phyloP scores from a whole-genome alignment of 2,329 filamentous ascomycete species.

The Chaetothyriales sp. region DNA sequence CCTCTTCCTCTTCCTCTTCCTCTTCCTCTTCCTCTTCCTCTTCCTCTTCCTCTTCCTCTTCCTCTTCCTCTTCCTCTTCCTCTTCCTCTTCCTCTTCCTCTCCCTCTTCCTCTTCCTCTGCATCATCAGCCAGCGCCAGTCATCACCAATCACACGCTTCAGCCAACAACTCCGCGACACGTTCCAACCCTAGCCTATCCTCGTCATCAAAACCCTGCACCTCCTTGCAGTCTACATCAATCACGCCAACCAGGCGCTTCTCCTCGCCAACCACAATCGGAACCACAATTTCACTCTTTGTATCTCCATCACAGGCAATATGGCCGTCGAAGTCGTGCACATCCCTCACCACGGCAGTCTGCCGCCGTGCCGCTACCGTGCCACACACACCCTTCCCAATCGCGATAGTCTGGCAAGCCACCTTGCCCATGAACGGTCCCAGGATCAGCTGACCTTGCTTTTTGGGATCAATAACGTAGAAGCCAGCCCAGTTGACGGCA shows the following conservation, averaged over 20 bases:
- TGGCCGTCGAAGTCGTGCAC: constrained; percentile 33
- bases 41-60: too few relatives aligned
- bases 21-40: too few relatives aligned
- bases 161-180: constrained; percentile 27
- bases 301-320: constrained; percentile 37
- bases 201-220: constrained; percentile 31
- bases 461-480: constrained; percentile 28
- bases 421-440: constrained; percentile 36
- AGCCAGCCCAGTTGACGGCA: constrained; percentile 37
- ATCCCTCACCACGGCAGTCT: constrained; percentile 32
- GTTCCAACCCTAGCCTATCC: constrained; percentile 31
- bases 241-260: constrained; percentile 35
- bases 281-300: constrained; percentile 37
- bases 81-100: too few relatives aligned
- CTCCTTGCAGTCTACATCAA: constrained; percentile 35
- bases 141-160: constrained; percentile 31
- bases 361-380: constrained; percentile 26
- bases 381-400: constrained; percentile 36
- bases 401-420: constrained; percentile 35
- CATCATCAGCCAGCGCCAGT: constrained; percentile 21
- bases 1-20: too few relatives aligned
- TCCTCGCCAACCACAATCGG: constrained; percentile 30
- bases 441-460: constrained; percentile 24
- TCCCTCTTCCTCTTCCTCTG: too few relatives aligned
- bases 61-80: too few relatives aligned